phyloP scores from a whole-genome alignment of 2,329 filamentous ascomycete genomes.

The Alternaria sp. region DNA sequence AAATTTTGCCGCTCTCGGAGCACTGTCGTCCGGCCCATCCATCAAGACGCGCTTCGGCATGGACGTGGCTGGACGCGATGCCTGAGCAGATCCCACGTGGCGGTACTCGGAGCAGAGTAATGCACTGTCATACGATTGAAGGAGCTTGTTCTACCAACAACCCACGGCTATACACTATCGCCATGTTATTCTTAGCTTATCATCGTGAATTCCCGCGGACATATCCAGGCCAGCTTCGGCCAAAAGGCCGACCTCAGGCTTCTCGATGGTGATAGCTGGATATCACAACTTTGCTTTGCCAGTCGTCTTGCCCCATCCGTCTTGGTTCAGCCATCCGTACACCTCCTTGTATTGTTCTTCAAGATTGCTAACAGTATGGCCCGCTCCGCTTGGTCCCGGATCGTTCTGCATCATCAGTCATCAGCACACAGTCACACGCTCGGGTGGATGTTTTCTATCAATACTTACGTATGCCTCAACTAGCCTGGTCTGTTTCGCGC shows the following conservation, averaged over 20 bases:
- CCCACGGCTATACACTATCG: not conserved
- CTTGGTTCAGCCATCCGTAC: conserved; percentile 55
- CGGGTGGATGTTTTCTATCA: not conserved
- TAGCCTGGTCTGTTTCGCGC: conserved; percentile 57
- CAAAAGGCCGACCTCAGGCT: not conserved
- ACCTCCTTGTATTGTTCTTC: conserved; percentile 55
- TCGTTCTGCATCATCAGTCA: conserved; percentile 49
- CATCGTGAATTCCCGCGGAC: not conserved
- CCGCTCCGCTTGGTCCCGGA: conserved; percentile 58
- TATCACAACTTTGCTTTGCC: conserved; percentile 13
- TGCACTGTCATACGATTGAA: not conserved
- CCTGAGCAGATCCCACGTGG: not conserved
- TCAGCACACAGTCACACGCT: not conserved
- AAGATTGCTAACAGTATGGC: conserved; percentile 56
- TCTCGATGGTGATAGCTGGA: not conserved
- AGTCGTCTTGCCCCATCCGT: conserved; percentile 61
- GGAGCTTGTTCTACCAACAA: not conserved
- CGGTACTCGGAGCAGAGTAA: not conserved
- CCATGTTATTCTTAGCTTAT: not conserved
- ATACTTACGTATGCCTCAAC: conserved; percentile 52
- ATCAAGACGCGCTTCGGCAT: not conserved
- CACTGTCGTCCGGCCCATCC: conserved; percentile 28
- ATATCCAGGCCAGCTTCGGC: not conserved
- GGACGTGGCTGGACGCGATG: not conserved
- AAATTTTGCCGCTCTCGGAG: conserved; percentile 18